Conservation (phyloP, 2,329 filamentous ascomycete genomes). For the Aspergillus arachidicola region DNA sequence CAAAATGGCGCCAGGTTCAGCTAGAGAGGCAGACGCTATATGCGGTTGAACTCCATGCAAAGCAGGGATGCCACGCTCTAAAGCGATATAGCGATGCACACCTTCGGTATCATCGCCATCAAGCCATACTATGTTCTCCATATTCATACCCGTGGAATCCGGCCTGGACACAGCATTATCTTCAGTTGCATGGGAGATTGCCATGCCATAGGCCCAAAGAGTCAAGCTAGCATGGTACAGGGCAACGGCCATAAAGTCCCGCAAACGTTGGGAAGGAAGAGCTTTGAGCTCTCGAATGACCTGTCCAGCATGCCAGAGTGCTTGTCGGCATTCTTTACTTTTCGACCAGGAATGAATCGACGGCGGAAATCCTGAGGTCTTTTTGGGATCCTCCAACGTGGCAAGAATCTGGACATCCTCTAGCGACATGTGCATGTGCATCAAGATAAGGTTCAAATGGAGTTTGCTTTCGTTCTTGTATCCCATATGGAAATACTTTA, state of each 20-base stretch:
- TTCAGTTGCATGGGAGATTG: background rate
- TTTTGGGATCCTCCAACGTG: constrained; percentile 1
- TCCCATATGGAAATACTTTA: constrained; percentile 22
- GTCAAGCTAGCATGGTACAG: background rate
- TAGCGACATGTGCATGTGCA: constrained; percentile 16
- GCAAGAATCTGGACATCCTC: constrained; percentile 14
- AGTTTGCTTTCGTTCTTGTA: constrained; percentile 10
- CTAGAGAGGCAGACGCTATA: background rate
- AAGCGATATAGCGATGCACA: constrained; percentile 13
- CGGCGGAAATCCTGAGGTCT: background rate
- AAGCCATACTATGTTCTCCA: constrained; percentile 1
- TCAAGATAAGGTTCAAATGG: constrained; percentile 5
- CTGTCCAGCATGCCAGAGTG: constrained; percentile 18
- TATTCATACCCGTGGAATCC: background rate
- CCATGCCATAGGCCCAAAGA: background rate
- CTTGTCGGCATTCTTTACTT: constrained; percentile 9
- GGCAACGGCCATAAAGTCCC: constrained; percentile 14
- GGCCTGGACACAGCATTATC: background rate
- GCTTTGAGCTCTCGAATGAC: constrained; percentile 6
- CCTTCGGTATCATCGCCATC: constrained; percentile 7
- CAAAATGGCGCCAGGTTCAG: constrained; percentile 6
- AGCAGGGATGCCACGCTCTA: constrained; percentile 9
- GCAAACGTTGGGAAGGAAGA: constrained; percentile 1
- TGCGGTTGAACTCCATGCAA: background rate
- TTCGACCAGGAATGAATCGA: background rate